phyloP scores from a whole-genome alignment of 1,284 basidiomycete genomes.

The Puccinia coronata region DNA sequence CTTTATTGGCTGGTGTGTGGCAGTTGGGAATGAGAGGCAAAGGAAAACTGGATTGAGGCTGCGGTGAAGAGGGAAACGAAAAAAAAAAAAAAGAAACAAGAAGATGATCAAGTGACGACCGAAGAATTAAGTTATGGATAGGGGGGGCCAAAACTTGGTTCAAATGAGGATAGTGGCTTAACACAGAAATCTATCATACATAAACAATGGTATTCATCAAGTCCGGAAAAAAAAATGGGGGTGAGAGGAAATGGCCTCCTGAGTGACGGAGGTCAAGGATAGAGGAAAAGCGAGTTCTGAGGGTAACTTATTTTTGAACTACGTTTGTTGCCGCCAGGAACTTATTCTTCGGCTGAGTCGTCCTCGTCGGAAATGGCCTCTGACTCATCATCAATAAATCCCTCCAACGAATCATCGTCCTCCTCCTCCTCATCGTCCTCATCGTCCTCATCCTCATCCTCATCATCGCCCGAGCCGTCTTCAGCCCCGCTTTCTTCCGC shows the following conservation, averaged over 20 bases:
- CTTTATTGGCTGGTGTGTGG: too few species aligned
- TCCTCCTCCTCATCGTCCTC: constrained; percentile 64
- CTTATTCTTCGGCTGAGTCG: constrained; percentile 62
- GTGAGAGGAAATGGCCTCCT: neutral
- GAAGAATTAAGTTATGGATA: neutral
- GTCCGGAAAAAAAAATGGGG: neutral
- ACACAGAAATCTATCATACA: neutral
- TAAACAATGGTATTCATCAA: neutral
- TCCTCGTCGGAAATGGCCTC: constrained; percentile 61
- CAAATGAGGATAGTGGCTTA: neutral
- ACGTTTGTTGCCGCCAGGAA: neutral
- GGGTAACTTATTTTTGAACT: neutral
- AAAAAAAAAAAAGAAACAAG: neutral
- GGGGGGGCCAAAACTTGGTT: neutral
- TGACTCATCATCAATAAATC: constrained; percentile 65
- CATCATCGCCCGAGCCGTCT: constrained; percentile 53
- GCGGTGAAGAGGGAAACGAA: neutral
- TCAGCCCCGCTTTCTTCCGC: constrained; percentile 63
- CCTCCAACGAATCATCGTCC: constrained; percentile 65
- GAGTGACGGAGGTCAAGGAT: neutral
- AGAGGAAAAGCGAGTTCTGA: neutral
- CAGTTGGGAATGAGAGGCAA: too few species aligned
- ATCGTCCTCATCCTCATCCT: constrained; percentile 55
- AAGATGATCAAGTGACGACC: neutral
- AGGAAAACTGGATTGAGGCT: neutral